Evolutionary conservation across 129 eudicot species (phyloP).

Genomic region (Logfia minima): DNA sequence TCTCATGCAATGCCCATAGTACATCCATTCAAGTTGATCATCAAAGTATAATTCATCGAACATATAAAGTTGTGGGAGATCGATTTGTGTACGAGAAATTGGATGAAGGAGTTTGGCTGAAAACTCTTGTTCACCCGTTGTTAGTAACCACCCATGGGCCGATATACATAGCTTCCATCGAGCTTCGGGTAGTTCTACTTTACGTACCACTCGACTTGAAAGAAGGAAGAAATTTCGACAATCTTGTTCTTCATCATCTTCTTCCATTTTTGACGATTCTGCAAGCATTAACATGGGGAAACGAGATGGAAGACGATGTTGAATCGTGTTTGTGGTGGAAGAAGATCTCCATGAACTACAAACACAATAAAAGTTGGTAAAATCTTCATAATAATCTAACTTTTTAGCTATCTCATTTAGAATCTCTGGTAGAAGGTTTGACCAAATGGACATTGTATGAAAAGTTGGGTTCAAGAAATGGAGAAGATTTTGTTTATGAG

Average conservation of each 20-base stretch:
- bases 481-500: no score
- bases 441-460: slow-evolving; percentile 9
- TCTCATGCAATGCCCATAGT: slow-evolving; percentile 15
- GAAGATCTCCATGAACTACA: slow-evolving; percentile 20
- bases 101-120: slow-evolving; percentile 14
- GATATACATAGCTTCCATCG: slow-evolving; percentile 14
- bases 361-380: slow-evolving; percentile 3
- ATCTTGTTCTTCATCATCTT: background rate
- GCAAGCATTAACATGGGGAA: slow-evolving; percentile 13
- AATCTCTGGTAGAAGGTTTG: slow-evolving; percentile 11
- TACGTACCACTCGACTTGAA: background rate
- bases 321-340: background rate
- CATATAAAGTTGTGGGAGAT: slow-evolving; percentile 20
- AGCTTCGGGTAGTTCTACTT: slow-evolving; percentile 5
- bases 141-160: slow-evolving; percentile 13
- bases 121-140: slow-evolving; percentile 15
- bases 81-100: slow-evolving; percentile 17
- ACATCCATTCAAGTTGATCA: slow-evolving; percentile 14
- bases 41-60: slow-evolving; percentile 19
- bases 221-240: background rate
- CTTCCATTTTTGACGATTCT: background rate
- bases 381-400: background rate
- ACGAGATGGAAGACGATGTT: slow-evolving; percentile 16
- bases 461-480: no score
- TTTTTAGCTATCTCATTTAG: background rate